Percentiles rank a stretch among this genome's conserved stretches.
Evolutionary conservation across 768 basidiomycete genomes (phyloP).

Genomic region (Suillus plorans): DNA sequence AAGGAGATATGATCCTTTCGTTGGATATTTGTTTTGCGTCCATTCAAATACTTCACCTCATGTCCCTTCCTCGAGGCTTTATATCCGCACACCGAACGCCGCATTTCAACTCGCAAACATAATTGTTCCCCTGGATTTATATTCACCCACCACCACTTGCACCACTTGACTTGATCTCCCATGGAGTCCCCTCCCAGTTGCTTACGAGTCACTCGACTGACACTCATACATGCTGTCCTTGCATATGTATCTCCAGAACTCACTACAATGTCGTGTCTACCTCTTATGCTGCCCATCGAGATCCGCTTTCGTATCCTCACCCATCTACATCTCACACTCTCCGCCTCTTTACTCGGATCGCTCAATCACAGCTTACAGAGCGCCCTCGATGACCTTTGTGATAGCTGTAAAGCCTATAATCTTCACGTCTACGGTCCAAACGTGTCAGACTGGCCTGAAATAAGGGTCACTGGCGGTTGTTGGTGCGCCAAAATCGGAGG

Average conservation of each 20-base stretch:
- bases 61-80: conserved; percentile 25
- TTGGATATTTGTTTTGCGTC: not conserved
- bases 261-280: conserved; percentile 27
- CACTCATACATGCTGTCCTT: conserved; percentile 53
- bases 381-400: conserved; percentile 37
- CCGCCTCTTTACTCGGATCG: conserved; percentile 38
- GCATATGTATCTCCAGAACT: conserved; percentile 48
- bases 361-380: conserved; percentile 41
- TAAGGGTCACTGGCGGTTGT: conserved; percentile 44
- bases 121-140: not conserved
- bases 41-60: conserved; percentile 5
- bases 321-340: conserved; percentile 44
- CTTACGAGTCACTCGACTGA: conserved; percentile 40
- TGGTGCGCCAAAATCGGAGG: conserved; percentile 36
- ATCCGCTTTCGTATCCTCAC: conserved; percentile 52
- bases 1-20: conserved; percentile 2
- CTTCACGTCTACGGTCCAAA: conserved; percentile 53
- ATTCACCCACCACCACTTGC: not conserved
- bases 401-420: conserved; percentile 51
- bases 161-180: not conserved
- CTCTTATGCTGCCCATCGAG: conserved; percentile 45
- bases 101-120: not conserved
- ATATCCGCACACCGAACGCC: conserved; percentile 16
- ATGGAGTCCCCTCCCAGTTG: conserved; percentile 17
- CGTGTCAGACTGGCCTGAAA: conserved; percentile 54